phyloP scores from a whole-genome alignment of 352 stramenopile genomes.

The Globisporangium acanthophoron region DNA sequence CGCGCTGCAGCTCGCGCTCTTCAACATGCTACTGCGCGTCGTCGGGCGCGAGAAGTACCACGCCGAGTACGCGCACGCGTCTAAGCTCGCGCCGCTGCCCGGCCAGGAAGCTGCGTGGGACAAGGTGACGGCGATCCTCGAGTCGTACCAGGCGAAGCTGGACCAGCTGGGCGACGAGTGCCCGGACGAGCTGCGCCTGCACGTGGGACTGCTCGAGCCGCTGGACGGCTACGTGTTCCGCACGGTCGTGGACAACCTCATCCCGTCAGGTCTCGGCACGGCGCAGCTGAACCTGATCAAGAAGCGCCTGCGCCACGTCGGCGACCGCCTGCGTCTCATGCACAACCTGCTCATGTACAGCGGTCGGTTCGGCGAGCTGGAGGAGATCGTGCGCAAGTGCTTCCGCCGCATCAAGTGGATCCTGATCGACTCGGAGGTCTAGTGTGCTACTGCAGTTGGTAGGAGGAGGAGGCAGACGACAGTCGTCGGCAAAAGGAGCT shows the following conservation, averaged over 20 bases:
- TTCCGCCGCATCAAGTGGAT: constrained; percentile 92
- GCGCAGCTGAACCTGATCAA: constrained; percentile 87
- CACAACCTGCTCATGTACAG: constrained; percentile 90
- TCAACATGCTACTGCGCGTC: constrained; percentile 85
- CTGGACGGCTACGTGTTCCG: constrained; percentile 86
- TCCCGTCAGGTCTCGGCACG: constrained; percentile 69
- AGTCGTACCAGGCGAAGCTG: constrained; percentile 73
- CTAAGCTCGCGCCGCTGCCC: constrained; percentile 50
- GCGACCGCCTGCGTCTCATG: constrained; percentile 82
- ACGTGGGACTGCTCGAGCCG: constrained; percentile 58
- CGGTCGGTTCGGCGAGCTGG: constrained; percentile 71
- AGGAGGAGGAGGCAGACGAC: not conserved
- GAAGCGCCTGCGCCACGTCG: constrained; percentile 82
- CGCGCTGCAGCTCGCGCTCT: constrained; percentile 69
- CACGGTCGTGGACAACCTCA: constrained; percentile 85
- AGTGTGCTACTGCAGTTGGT: constrained; percentile 15
- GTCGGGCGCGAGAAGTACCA: constrained; percentile 77
- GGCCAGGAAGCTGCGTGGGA: constrained; percentile 78
- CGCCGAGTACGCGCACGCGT: constrained; percentile 57
- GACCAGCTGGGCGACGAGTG: constrained; percentile 56
- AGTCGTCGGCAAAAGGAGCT: no score
- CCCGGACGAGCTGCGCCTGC: constrained; percentile 59
- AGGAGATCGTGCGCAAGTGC: constrained; percentile 89
- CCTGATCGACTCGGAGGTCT: constrained; percentile 87
- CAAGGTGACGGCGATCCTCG: constrained; percentile 52